Conservation (phyloP, 805 yeast genomes). For the Candida glaebosa region DNA sequence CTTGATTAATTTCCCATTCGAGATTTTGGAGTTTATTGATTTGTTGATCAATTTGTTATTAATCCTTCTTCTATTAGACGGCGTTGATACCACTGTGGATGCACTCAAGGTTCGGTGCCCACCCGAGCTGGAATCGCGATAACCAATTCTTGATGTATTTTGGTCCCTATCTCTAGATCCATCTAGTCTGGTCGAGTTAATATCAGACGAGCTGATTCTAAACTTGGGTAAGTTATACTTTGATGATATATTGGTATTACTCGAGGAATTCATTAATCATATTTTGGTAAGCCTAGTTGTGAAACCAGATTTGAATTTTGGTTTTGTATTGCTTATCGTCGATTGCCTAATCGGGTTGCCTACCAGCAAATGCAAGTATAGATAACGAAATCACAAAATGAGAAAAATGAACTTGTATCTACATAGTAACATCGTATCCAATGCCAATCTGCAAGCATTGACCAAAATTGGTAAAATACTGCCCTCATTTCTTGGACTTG, state of each 20-base stretch:
- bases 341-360: background rate
- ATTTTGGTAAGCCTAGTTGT: background rate
- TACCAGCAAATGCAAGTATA: background rate
- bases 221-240: slow-evolving; percentile 14
- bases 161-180: background rate
- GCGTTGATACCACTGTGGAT: slow-evolving; percentile 39
- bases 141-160: no score
- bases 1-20: slow-evolving; percentile 29
- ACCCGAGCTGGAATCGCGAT: slow-evolving; percentile 6
- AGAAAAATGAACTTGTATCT: no score
- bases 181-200: background rate
- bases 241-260: slow-evolving; percentile 6
- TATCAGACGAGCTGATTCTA: slow-evolving; percentile 4
- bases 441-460: no score
- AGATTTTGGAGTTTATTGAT: slow-evolving; percentile 10
- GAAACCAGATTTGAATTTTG: background rate
- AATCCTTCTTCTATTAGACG: slow-evolving; percentile 37
- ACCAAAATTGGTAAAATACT: no score
- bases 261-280: slow-evolving; percentile 1
- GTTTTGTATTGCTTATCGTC: background rate
- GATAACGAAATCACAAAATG: background rate
- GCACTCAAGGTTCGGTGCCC: slow-evolving; percentile 34
- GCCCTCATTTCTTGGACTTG: no score
- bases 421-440: no score
- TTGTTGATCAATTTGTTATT: slow-evolving; percentile 20